Evolutionary conservation across 768 basidiomycete genomes (phyloP), one percentile per base, ranked within the genome.

Genomic region (Mycena epipterygia): DNA sequence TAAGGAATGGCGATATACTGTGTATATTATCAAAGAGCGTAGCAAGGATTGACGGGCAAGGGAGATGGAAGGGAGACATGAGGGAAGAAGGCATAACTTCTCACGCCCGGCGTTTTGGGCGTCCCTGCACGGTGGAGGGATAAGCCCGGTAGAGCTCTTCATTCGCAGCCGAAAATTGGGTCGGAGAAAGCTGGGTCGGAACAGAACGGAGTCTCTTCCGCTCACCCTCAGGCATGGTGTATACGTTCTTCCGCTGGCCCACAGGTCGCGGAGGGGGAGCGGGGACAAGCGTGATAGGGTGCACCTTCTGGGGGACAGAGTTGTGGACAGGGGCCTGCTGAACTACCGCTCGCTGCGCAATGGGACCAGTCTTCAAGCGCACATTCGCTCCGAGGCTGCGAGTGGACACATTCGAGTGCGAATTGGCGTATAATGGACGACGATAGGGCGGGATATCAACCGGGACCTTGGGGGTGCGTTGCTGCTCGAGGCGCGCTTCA

Each of bases 1-100:
- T 42, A 66, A 65, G 69, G 69, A 70, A 55, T 37, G 64, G 61
- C 25, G 64, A 39, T 71, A 64, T 57, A 70, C 56, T 55, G 35
- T 13, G 29, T 29, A 14, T 57, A 29, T 25, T 8, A 1, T 8
- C 49, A 30, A 42, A 5, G 32, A 39, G 25, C 39, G 51, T 32
- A 48, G 39, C 29, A 37, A n/a, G 16, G 23, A 11, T 13, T 21
- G 19, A 12, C 19, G 39, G 51, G 6, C 27, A 37, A n/a, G 39
- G 37, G 29, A n/a, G 33, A 4, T 16, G 14, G 5, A 14, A 19
- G 41, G 39, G 35, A n/a, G 30, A 44, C 25, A 25, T 21, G 39
- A 44, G 5, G 2, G 37, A 23, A 42, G 25, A 5, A 25, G 49
- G 48, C 17, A n/a, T 33, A 19, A 7, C 37, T 25, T 4, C 29